Conservation (phyloP, 345 rosid genomes). For the Eucalyptus microcorys region DNA sequence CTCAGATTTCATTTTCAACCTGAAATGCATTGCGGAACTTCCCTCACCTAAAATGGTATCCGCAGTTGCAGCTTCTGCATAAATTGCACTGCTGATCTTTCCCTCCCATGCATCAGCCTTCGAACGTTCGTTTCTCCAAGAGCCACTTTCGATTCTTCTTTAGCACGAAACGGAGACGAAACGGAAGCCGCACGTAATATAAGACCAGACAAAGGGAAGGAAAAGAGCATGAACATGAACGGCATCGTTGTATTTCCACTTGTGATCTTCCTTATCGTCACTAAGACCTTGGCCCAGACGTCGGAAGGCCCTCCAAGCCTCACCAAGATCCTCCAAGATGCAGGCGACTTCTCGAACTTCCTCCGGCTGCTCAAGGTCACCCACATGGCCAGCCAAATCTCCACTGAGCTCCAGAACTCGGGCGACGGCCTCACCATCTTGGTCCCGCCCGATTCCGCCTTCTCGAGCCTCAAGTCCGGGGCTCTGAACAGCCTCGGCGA, state of each 20-base stretch:
- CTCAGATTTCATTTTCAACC: neutral
- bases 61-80: neutral
- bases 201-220: neutral
- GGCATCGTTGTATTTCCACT: neutral
- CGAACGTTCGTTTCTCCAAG: neutral
- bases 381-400: constrained; percentile 7
- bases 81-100: neutral
- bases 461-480: constrained; percentile 6
- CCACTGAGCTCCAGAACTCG: neutral
- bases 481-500: constrained; percentile 2
- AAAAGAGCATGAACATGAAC: neutral
- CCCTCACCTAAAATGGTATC: neutral
- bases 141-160: neutral
- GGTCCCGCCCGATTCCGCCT: constrained; percentile 5
- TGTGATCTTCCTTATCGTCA: neutral
- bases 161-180: neutral
- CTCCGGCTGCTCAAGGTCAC: constrained; percentile 46
- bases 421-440: constrained; percentile 1
- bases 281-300: constrained; percentile 9
- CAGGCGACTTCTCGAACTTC: constrained; percentile 33
- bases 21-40: neutral
- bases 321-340: constrained; percentile 54
- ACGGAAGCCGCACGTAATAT: neutral
- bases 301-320: constrained; percentile 6
- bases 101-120: neutral